These are phyloP conservation scores for Thecaphora thlaspeos DNA, from an alignment of 1,284 basidiomycete species.

Conservation along the genomic window DNA sequence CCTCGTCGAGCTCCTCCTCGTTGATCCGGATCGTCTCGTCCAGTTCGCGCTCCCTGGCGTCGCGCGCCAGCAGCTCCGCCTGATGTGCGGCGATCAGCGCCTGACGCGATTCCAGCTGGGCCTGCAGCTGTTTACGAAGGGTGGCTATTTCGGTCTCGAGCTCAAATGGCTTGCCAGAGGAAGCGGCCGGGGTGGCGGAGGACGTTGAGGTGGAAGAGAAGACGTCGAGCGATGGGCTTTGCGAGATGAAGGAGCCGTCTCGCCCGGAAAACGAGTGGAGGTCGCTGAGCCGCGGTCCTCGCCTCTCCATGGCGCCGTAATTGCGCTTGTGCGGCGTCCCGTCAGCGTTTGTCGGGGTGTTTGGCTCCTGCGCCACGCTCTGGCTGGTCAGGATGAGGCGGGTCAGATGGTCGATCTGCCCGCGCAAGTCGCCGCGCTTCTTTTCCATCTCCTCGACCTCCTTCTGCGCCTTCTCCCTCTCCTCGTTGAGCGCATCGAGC, in stretches of 20 bases:
- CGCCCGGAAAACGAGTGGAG: constrained; percentile 5
- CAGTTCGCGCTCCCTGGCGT: constrained; percentile 21
- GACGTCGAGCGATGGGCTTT: not conserved
- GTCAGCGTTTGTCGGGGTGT: not conserved
- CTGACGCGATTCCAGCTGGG: constrained; percentile 21
- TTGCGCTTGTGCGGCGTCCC: not conserved
- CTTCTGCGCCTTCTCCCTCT: constrained; percentile 29
- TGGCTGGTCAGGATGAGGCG: constrained; percentile 50
- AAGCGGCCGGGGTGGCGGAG: too few relatives aligned
- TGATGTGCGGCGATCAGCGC: constrained; percentile 9
- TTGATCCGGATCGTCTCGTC: constrained; percentile 23
- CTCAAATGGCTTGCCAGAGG: constrained; percentile 39
- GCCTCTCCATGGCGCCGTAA: constrained; percentile 7
- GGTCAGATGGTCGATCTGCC: constrained; percentile 52
- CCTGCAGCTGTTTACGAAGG: constrained; percentile 30
- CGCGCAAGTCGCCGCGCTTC: constrained; percentile 37
- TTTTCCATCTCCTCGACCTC: constrained; percentile 45
- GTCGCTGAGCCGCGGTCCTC: constrained; percentile 48
- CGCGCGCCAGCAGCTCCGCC: constrained; percentile 21
- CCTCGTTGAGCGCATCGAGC: constrained; percentile 30
- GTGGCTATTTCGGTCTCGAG: constrained; percentile 43
- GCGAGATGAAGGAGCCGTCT: not conserved
- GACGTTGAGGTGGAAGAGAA: constrained; percentile 1
- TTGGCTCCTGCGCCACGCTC: constrained; percentile 27
- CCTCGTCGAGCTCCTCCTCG: constrained; percentile 36